A percentile compares a stretch with the other conserved stretches of the same genome.
Evolutionary conservation across 257 asterid genomes (phyloP).

Genomic region (Solanum sejunctum): DNA sequence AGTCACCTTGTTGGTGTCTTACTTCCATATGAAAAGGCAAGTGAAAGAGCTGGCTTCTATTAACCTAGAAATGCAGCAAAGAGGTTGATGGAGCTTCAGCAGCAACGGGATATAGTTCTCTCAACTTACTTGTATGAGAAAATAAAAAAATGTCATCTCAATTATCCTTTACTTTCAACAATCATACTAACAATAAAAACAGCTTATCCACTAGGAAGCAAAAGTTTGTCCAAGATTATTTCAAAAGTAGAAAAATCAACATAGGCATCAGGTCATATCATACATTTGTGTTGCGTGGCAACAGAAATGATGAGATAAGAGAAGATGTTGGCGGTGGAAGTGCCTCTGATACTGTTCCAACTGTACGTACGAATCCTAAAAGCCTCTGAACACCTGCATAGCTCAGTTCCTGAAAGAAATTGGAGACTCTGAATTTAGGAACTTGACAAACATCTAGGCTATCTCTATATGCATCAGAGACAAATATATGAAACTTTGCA

Average conservation of each 20-base stretch:
- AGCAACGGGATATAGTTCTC: not conserved
- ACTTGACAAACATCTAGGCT: not conserved
- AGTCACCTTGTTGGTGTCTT: not conserved
- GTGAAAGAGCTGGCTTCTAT: not conserved
- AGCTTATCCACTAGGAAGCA: not conserved
- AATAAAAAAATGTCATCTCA: no score
- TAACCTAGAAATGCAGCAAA: not conserved
- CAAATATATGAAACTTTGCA: not conserved
- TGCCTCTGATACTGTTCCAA: slow-evolving; percentile 40
- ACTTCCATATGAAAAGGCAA: not conserved
- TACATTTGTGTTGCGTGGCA: slow-evolving; percentile 56
- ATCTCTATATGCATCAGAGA: not conserved
- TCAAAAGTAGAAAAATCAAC: not conserved
- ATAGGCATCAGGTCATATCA: slow-evolving; percentile 11
- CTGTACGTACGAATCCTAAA: slow-evolving; percentile 47
- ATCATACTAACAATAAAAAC: not conserved
- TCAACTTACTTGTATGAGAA: not conserved
- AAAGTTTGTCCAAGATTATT: not conserved
- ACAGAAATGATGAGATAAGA: slow-evolving; percentile 41
- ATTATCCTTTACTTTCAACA: not conserved
- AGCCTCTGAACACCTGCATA: slow-evolving; percentile 55
- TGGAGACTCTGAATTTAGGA: not conserved
- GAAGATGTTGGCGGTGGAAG: slow-evolving; percentile 62
- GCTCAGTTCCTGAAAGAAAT: slow-evolving; percentile 43
- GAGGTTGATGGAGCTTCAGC: not conserved